A percentile compares a stretch with the other conserved stretches of the same genome.
These are phyloP conservation scores for Fusarium protoensiforme DNA, from an alignment of 2,329 filamentous ascomycete genomes.

Conservation along the genomic window DNA sequence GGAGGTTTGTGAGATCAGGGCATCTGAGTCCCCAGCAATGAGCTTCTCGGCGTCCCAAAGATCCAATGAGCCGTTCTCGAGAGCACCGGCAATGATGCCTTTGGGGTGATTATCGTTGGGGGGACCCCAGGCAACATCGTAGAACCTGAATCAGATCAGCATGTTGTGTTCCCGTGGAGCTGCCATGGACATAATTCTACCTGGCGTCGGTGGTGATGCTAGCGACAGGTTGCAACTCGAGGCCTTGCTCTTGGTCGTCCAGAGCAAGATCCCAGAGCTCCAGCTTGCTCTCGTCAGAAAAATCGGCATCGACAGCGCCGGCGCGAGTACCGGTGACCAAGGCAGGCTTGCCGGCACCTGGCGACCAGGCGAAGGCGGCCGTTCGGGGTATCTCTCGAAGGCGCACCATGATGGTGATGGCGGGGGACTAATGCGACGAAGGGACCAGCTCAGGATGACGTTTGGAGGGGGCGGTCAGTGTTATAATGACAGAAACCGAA, in stretches of 20 bases:
- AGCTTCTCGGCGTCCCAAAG: conserved; percentile 89
- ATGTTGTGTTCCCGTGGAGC: conserved; percentile 7
- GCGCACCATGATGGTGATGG: conserved; percentile 80
- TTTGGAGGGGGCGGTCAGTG: conserved; percentile 26
- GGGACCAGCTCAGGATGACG: conserved; percentile 35
- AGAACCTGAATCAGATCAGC: conserved; percentile 73
- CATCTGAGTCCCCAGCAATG: conserved; percentile 69
- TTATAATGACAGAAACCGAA: conserved; percentile 28
- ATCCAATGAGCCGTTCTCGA: conserved; percentile 94
- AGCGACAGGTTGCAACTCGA: conserved; percentile 87
- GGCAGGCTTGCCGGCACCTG: conserved; percentile 80
- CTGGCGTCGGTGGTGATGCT: conserved; percentile 90
- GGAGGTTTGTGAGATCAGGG: conserved; percentile 85
- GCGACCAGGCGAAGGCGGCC: conserved; percentile 97
- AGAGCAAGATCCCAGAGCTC: conserved; percentile 96
- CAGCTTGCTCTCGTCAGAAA: conserved; percentile 95
- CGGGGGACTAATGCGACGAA: conserved; percentile 44
- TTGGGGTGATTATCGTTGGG: conserved; percentile 80
- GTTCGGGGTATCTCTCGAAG: conserved; percentile 96
- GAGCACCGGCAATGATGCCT: conserved; percentile 92
- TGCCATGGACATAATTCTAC: conserved; percentile 58
- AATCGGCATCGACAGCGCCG: conserved; percentile 95
- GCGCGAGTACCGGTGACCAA: conserved; percentile 94
- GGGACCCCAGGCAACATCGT: conserved; percentile 95
- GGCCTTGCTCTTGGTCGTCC: conserved; percentile 77